Percentiles rank a stretch among this genome's conserved stretches.
Evolutionary conservation across 2,329 filamentous ascomycete genomes (phyloP).

Genomic region (Thielaviopsis euricoi): DNA sequence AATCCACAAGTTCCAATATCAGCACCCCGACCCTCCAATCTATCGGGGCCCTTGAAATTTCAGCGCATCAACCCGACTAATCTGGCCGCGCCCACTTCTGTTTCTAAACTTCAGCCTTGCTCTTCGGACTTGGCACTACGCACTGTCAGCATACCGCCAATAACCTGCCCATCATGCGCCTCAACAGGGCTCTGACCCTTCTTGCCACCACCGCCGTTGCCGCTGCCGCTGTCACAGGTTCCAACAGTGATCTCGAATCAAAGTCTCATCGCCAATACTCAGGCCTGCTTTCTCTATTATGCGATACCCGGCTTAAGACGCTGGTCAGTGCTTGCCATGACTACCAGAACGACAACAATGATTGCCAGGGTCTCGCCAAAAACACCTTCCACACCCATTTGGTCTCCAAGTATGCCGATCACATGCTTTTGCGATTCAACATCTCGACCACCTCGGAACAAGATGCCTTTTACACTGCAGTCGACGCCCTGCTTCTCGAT

Average conservation of each 20-base stretch:
- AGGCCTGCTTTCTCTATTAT: not conserved
- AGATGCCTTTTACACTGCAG: slow-evolving; percentile 52
- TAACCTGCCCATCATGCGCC: not conserved
- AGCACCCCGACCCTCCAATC: too few relatives aligned
- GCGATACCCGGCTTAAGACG: not conserved
- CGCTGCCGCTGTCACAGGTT: not conserved
- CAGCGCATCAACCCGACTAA: too few relatives aligned
- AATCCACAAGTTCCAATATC: too few relatives aligned
- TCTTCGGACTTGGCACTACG: too few relatives aligned
- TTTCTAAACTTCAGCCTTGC: not conserved
- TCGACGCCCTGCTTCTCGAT: slow-evolving; percentile 64
- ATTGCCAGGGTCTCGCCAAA: not conserved
- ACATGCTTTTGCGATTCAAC: slow-evolving; percentile 84
- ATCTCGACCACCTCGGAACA: slow-evolving; percentile 54
- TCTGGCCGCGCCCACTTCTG: too few relatives aligned
- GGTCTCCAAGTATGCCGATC: slow-evolving; percentile 44
- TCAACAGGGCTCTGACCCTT: not conserved
- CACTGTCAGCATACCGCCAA: not conserved
- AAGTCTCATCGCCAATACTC: not conserved
- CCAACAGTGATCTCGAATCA: not conserved
- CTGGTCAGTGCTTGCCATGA: not conserved
- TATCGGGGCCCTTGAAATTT: too few relatives aligned
- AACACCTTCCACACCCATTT: not conserved
- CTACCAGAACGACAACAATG: not conserved
- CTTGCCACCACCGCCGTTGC: not conserved